Percentiles rank a stretch among this genome's conserved stretches.
Conservation (phyloP, 306 rosid species). For the Lathyrus sativus region DNA sequence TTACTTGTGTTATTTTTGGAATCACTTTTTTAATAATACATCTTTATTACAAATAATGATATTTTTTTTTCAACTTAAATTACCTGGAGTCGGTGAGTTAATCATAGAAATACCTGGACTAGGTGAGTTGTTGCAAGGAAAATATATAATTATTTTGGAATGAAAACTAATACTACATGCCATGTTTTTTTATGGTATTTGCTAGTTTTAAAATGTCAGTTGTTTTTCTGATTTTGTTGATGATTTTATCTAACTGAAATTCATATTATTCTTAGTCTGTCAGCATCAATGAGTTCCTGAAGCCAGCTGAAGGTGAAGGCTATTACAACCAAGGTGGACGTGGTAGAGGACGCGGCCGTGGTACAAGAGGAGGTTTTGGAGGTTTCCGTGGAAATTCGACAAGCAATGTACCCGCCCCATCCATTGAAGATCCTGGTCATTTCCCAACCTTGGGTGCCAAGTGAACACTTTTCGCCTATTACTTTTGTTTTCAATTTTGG, state of each 20-base stretch:
- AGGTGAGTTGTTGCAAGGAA: no score
- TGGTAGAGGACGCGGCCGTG: slow-evolving; percentile 86
- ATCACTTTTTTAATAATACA: no score
- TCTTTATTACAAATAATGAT: no score
- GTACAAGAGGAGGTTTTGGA: slow-evolving; percentile 70
- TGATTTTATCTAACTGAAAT: background rate
- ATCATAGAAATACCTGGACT: no score
- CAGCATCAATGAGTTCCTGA: slow-evolving; percentile 87
- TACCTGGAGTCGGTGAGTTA: no score
- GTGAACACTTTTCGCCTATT: slow-evolving; percentile 51
- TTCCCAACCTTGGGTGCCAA: slow-evolving; percentile 88
- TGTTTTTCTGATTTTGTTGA: background rate
- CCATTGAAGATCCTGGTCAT: slow-evolving; percentile 83
- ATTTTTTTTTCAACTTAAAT: no score
- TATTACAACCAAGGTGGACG: slow-evolving; percentile 65
- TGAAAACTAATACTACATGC: no score
- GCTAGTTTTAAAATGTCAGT: background rate
- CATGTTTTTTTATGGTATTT: background rate
- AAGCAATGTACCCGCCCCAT: slow-evolving; percentile 61
- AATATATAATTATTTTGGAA: no score
- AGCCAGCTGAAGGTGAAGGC: slow-evolving; percentile 86
- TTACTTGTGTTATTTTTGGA: no score
- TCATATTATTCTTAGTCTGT: slow-evolving; percentile 53
- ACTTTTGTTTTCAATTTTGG: slow-evolving; percentile 52
- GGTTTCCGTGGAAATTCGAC: slow-evolving; percentile 54